Conservation (phyloP, 306 rosid genomes). For the Alnus rubra region DNA sequence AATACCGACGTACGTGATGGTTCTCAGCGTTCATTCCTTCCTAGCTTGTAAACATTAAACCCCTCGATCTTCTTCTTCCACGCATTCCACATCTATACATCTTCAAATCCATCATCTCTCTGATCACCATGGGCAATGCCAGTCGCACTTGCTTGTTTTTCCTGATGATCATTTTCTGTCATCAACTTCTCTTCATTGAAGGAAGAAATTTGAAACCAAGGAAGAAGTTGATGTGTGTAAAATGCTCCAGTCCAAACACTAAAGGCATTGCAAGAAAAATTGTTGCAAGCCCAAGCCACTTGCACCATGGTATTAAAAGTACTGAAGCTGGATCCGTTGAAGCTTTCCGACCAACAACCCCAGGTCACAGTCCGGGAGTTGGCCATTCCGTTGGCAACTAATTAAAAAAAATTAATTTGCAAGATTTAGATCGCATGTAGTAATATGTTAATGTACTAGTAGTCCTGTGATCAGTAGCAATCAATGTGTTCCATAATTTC, state of each 20-base stretch:
- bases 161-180: slow-evolving; percentile 44
- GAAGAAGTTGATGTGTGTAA: slow-evolving; percentile 25
- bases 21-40: not conserved
- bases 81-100: not conserved
- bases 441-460: too few species aligned
- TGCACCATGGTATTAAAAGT: slow-evolving; percentile 16
- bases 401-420: not conserved
- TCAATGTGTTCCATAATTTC: not conserved
- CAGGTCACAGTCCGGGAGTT: slow-evolving; percentile 82
- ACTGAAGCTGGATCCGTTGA: slow-evolving; percentile 36
- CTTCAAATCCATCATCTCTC: not conserved
- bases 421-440: not conserved
- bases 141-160: slow-evolving; percentile 41
- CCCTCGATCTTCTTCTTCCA: not conserved
- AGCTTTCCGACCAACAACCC: slow-evolving; percentile 68
- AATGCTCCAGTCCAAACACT: not conserved
- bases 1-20: slow-evolving; percentile 13
- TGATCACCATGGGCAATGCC: slow-evolving; percentile 46
- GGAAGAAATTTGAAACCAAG: slow-evolving; percentile 49
- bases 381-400: slow-evolving; percentile 64
- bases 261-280: slow-evolving; percentile 20
- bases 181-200: slow-evolving; percentile 42
- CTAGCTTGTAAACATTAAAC: not conserved
- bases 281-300: slow-evolving; percentile 19
- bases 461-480: not conserved